A percentile compares a stretch with the other conserved stretches of the same genome.
Evolutionary conservation across 345 rosid genomes (phyloP).

Genomic region (thale cress (Arabidopsis thaliana)): DNA sequence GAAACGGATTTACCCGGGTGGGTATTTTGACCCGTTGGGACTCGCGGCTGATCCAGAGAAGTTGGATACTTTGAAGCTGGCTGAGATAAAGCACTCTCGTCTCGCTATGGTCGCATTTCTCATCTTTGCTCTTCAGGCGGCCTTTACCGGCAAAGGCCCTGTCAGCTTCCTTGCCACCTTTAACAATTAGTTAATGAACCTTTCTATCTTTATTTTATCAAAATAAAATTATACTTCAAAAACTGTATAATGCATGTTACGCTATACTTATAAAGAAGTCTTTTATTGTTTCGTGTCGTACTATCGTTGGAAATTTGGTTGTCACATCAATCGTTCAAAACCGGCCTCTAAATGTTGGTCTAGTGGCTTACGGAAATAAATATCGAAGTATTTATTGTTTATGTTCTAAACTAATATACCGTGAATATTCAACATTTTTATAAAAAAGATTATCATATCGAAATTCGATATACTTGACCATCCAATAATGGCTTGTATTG

Average conservation of each 20-base stretch:
- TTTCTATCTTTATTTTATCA: neutral
- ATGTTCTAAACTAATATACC: neutral
- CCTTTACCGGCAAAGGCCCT: conserved; percentile 80
- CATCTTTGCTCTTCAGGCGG: conserved; percentile 76
- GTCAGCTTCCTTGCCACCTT: conserved; percentile 79
- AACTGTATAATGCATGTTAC: conserved; percentile 10
- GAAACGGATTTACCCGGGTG: conserved; percentile 78
- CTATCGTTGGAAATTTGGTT: neutral
- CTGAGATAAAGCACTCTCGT: conserved; percentile 85
- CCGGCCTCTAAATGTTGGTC: neutral
- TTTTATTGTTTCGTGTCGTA: conserved; percentile 4
- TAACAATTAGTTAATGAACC: conserved; percentile 44
- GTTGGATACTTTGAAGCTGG: conserved; percentile 65
- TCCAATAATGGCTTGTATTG: neutral
- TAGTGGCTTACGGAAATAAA: neutral
- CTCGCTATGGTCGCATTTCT: conserved; percentile 91
- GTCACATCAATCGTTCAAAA: neutral
- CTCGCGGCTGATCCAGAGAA: conserved; percentile 80
- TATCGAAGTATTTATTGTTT: neutral
- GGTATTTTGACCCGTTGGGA: conserved; percentile 83
- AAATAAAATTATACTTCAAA: neutral
- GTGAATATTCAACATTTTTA: neutral
- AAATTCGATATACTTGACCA: neutral
- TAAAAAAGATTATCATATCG: neutral
- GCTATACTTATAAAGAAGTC: neutral